Evolutionary conservation across 495 filamentous ascomycete genomes (phyloP).

Genomic region (Penicillium cinerascens): DNA sequence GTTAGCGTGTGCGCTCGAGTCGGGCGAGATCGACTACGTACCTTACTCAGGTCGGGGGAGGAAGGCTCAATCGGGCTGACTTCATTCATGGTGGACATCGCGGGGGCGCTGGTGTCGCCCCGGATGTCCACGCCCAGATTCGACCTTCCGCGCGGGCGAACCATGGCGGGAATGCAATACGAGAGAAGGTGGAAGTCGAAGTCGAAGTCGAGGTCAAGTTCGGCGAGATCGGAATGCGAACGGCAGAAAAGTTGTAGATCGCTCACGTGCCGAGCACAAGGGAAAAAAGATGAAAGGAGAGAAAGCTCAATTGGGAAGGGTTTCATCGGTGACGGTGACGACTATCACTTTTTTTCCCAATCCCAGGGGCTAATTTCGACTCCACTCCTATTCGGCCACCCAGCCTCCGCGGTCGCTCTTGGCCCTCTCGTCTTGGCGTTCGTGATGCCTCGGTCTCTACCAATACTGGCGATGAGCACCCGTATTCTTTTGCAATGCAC

Average conservation of each 20-base stretch:
- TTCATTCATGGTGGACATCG: conserved; percentile 52
- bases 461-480: too few relatives aligned
- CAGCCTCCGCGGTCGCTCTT: neutral
- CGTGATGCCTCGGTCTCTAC: neutral
- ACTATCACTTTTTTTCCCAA: neutral
- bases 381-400: neutral
- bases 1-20: conserved; percentile 10
- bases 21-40: conserved; percentile 18
- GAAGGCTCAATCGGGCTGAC: conserved; percentile 43
- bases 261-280: neutral
- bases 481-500: neutral
- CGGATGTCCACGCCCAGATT: conserved; percentile 50
- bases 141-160: conserved; percentile 45
- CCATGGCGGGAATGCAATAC: conserved; percentile 26
- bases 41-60: conserved; percentile 37
- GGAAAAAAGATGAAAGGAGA: neutral
- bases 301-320: neutral
- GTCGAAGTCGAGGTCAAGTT: neutral
- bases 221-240: neutral
- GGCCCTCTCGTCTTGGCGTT: neutral
- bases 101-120: conserved; percentile 50
- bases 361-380: neutral
- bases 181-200: neutral
- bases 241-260: neutral
- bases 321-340: neutral